Conservation (phyloP, 305 asterid genomes). For the Fraxinus albicans region DNA sequence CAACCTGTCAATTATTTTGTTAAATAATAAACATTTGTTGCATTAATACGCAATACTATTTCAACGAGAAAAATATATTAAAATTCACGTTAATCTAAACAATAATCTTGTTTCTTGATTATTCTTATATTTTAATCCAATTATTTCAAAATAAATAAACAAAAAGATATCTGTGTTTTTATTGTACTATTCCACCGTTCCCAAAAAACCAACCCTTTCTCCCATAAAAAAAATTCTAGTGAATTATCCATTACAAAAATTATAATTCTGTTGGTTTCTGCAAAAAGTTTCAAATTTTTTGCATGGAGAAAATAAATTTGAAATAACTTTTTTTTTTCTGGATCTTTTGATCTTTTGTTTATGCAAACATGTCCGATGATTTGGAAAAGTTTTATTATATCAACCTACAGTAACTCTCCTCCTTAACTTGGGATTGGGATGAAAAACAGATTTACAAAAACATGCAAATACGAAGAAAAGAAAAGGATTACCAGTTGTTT, state of each 20-base stretch:
- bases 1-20: conserved; percentile 57
- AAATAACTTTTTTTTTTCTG: background rate
- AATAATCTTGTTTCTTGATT: conserved; percentile 9
- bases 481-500: conserved; percentile 59
- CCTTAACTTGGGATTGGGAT: background rate
- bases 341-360: background rate
- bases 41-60: conserved; percentile 33
- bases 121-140: background rate
- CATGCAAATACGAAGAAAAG: background rate
- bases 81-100: conserved; percentile 28
- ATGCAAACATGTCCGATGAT: background rate
- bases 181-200: background rate
- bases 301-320: background rate
- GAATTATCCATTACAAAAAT: background rate
- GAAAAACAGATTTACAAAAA: background rate
- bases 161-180: background rate
- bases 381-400: background rate
- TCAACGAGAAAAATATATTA: conserved; percentile 27
- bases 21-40: conserved; percentile 15
- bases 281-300: background rate
- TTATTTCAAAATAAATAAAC: background rate
- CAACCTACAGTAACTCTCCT: background rate
- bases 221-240: background rate
- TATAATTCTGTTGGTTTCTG: background rate
- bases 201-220: background rate